Evolutionary conservation across 345 rosid species (phyloP).

Genomic region (Raphanus raphanistrum): DNA sequence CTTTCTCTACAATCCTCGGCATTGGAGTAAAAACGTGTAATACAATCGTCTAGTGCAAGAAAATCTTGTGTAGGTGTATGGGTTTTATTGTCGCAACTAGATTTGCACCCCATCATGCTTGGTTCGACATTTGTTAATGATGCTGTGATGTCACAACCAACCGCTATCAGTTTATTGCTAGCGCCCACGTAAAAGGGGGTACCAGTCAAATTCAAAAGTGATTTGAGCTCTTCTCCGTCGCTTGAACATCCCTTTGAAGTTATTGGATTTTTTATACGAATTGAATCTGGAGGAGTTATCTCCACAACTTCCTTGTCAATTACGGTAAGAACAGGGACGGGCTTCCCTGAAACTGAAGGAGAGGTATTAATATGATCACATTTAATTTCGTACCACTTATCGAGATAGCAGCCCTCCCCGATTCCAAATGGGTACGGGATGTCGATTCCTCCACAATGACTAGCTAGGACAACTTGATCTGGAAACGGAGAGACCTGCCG

Average conservation of each 20-base stretch:
- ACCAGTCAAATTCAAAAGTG: constrained; percentile 24
- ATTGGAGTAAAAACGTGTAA: too few relatives aligned
- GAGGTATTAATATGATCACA: constrained; percentile 12
- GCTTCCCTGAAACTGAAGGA: not conserved
- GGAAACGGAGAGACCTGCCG: not conserved
- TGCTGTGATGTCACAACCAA: constrained; percentile 38
- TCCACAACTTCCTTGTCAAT: not conserved
- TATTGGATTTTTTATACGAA: not conserved
- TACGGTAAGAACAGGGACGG: not conserved
- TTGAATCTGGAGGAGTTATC: constrained; percentile 1
- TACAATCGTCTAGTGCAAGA: not conserved
- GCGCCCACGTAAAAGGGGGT: not conserved
- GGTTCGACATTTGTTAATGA: not conserved
- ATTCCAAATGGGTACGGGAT: constrained; percentile 51
- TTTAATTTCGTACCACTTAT: not conserved
- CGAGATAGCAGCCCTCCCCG: constrained; percentile 26
- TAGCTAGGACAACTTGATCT: constrained; percentile 15
- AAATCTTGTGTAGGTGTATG: not conserved
- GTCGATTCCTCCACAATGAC: constrained; percentile 37
- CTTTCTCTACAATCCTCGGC: not conserved
- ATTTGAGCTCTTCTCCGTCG: not conserved
- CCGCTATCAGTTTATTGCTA: constrained; percentile 18
- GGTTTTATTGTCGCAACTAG: constrained; percentile 18
- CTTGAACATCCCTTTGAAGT: constrained; percentile 20
- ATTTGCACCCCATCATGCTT: constrained; percentile 37